Base-by-base conservation (phyloP, 192 early-diverging fungal species). In the Coemansia umbellata region DNA sequence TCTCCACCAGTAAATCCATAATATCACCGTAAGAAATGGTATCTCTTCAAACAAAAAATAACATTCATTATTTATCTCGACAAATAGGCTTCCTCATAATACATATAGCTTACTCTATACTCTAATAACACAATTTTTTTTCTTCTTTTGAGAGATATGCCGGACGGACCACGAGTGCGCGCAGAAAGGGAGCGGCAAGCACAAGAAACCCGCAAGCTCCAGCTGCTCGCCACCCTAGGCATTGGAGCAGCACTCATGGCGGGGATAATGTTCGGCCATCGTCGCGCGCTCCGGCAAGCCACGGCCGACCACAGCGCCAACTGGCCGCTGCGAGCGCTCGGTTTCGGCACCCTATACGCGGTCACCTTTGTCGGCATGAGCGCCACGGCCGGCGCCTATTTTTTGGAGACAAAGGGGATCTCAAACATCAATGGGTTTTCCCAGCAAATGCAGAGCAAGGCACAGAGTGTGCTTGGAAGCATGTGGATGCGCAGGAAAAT, bases 321-420 rank as follows among this genome's bases (percentile, higher is more conserved):
- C 44, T 64, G 59, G 60, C 65, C 61, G 9, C 36, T 63, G 9
- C 41, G 54, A 8, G 72, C 72, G 5, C 64, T 75, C 37, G 72
- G 64, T 0, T 18, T 75, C 5, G 72, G 72, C 13, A 75, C 72
- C 11, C 56, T 75, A 2, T 75, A 75, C 23, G 72, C 72, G 1
- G 18, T 75, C 5, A 49, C 56, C 3, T 30, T 64, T n/a, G 65
- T 64, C 23, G 72, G 72, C 10, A 47, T 47, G 19, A 54, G 40
- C 15, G 44, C 50, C 1, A 57, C 66, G 6, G 52, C 41, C 0
- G 48, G 37, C 17, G 60, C 48, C 58, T 68, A 69, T 50, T 68
- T 64, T 40, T n/a, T 74, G 22, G 53, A 74, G 7, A 33, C 55
- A n/a, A 51, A 37, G n/a, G 58, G 45, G 8, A 32, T 75, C 5